A percentile compares a stretch with the other conserved stretches of the same genome.
phyloP scores from a whole-genome alignment of 2,329 filamentous ascomycete genomes.

The Verticillium tricorpus region DNA sequence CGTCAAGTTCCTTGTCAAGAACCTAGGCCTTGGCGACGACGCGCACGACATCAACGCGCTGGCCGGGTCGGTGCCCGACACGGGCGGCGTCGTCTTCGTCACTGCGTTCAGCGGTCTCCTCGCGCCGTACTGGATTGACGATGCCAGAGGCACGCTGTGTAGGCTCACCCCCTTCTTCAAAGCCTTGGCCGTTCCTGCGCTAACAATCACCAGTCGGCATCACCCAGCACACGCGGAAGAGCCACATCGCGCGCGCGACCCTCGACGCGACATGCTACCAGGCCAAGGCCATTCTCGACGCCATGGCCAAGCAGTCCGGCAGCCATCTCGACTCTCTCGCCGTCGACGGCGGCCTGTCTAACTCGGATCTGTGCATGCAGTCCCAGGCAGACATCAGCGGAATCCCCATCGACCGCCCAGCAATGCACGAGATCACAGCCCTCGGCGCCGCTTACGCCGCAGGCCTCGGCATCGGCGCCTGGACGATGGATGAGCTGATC shows the following conservation, averaged over 20 bases:
- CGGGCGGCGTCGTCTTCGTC: slow-evolving; percentile 80
- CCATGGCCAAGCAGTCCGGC: slow-evolving; percentile 83
- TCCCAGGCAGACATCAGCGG: slow-evolving; percentile 81
- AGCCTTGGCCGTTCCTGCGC: neutral
- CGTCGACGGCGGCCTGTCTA: slow-evolving; percentile 87
- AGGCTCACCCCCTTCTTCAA: slow-evolving; percentile 25
- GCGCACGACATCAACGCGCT: slow-evolving; percentile 46
- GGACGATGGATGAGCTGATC: slow-evolving; percentile 58
- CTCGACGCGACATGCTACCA: slow-evolving; percentile 91
- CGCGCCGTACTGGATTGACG: slow-evolving; percentile 92
- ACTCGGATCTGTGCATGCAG: slow-evolving; percentile 86
- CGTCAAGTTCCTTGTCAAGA: slow-evolving; percentile 68
- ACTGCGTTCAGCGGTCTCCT: slow-evolving; percentile 90
- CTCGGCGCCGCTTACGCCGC: slow-evolving; percentile 86
- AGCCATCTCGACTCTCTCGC: slow-evolving; percentile 70
- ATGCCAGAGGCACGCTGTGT: slow-evolving; percentile 83
- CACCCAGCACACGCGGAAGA: slow-evolving; percentile 78
- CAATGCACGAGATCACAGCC: slow-evolving; percentile 87
- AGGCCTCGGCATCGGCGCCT: slow-evolving; percentile 76
- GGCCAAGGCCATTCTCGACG: slow-evolving; percentile 84
- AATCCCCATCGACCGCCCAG: slow-evolving; percentile 77
- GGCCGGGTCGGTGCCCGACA: slow-evolving; percentile 57
- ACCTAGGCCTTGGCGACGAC: slow-evolving; percentile 54
- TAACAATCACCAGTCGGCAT: slow-evolving; percentile 56
- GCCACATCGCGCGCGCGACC: slow-evolving; percentile 84